Evolutionary conservation across 305 asterid genomes (phyloP), one percentile per base, ranked within the genome.

Genomic region (Fraxinus paxiana): DNA sequence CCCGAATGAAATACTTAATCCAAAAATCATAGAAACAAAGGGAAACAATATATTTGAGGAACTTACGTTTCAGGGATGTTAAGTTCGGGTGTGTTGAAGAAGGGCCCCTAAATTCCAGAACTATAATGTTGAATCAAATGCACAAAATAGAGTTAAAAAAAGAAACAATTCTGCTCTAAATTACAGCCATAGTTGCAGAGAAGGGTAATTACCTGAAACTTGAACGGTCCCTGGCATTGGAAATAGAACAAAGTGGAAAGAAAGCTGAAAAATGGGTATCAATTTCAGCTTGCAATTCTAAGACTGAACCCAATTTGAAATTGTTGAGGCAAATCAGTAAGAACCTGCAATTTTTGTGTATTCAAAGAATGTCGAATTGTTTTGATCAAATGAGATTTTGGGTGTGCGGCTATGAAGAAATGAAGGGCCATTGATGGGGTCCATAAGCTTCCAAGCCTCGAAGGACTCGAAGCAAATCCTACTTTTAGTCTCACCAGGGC

Each of bases 161-260:
- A 8, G 48, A 20, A 31, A 9, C 2, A 56, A 76, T 51, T 77
- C 5, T 3, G 15, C 30, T n/a, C 46, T 17, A 28, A 80, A 80
- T 56, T 26, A 69, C 71, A 15, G 76, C 69, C 71, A 59, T 17
- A 34, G 30, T 59, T 46, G 61, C 24, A 73, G 48, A 71, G 69
- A 80, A 81, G 34, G 18, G 74, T 46, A 79, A 33, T 78, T 86
- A 93, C 98, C 98, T 87, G 98, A 89, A 81, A 92, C 96, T 85
- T 92, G 96, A 83, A 95, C 84, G 26, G 92, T 89, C 92, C 98
- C 98, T 81, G 98, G 98, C 98, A 93, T 95, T 88, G 83, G 82
- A 77, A 77, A 79, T 24, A 74, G 76, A 61, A 73, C 31, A 74
- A 2, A 74, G 15, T n/a, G 73, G 63, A 80, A 61, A 41, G 35